A percentile compares a stretch with the other conserved stretches of the same genome.
Evolutionary conservation across 768 basidiomycete genomes (phyloP).

Genomic region (Serendipita sp.): DNA sequence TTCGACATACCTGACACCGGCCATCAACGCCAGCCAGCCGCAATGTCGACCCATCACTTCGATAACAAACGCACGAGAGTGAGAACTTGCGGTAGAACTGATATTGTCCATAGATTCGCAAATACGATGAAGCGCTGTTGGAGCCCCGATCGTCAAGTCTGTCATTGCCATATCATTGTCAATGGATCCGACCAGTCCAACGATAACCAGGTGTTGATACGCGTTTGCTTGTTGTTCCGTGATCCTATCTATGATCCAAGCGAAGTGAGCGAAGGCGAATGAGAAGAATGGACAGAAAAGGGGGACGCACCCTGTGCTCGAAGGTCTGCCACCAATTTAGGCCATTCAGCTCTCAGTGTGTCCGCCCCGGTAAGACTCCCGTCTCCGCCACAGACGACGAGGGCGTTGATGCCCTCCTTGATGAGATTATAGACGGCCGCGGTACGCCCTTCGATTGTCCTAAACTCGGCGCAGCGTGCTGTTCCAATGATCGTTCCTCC

Average conservation of each 20-base stretch:
- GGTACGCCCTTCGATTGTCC: constrained; percentile 76
- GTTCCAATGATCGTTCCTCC: constrained; percentile 96
- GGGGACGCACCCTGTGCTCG: constrained; percentile 31
- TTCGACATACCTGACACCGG: constrained; percentile 60
- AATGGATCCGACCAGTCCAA: constrained; percentile 96
- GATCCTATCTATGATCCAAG: constrained; percentile 41
- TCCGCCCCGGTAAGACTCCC: constrained; percentile 95
- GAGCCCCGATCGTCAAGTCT: constrained; percentile 90
- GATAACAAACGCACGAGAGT: constrained; percentile 92
- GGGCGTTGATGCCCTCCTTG: constrained; percentile 91
- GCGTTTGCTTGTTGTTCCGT: constrained; percentile 49
- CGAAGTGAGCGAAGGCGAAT: neutral
- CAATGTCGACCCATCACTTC: constrained; percentile 99
- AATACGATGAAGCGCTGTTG: constrained; percentile 88
- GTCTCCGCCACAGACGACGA: constrained; percentile 95
- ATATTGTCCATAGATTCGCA: constrained; percentile 98
- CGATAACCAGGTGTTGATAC: constrained; percentile 80
- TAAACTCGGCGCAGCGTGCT: constrained; percentile 68
- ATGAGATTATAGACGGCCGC: constrained; percentile 81
- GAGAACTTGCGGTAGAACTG: constrained; percentile 88
- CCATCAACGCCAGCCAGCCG: constrained; percentile 94
- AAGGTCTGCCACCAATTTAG: constrained; percentile 59
- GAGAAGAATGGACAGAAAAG: neutral
- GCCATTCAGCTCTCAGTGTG: constrained; percentile 88
- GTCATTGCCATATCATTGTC: constrained; percentile 99